Evolutionary conservation across 371 early-diverging fungal genomes (phyloP), one percentile per base, ranked within the genome.

Genomic region (Cokeromyces recurvatus): DNA sequence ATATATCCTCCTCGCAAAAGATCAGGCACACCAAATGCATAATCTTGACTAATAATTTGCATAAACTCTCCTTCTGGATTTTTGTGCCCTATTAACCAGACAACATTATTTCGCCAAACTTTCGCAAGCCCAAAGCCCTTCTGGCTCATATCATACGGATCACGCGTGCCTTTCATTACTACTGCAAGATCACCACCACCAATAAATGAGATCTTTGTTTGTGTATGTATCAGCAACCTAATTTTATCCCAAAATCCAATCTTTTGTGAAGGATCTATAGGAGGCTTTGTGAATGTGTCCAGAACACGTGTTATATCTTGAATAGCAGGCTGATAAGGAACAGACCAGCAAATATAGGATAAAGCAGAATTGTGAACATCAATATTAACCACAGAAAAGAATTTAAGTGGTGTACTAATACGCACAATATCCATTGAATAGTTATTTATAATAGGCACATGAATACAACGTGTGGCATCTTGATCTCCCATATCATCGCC

Each of bases 221-320:
- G 51, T 9, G 86, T 81, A 53, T 90, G 90, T 23, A 86, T 56
- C 35, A 87, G 75, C 2, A 87, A 46, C 6, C 90, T 64, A 20
- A 87, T 52, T 51, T 87, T 87, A 54, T 90, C 90, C 90, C 90
- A 90, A 65, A 86, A 85, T 1, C 87, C 87, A 22, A 85, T 56
- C 4, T 79, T 81, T 6, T 75, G 71, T 20, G 81, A 81, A 3
- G 85, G 87, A 64, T 87, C 73, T 1, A 79, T 73, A 19, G 78
- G 79, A 5, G 84, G 78, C 8, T 74, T 68, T 7, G 87, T 84
- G 35, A 90, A 55, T 4, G 62, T 61, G 29, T 87, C 90, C 17
- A 87, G 52, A 0, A 79, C 69, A 4, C 77, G 68, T 7, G 77
- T 68, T 15, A 86, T 57, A 53, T 89, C 87, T 29, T 77, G 78